Evolutionary conservation across 352 stramenopile species (phyloP).

Genomic region (Globisporangium emineosum): DNA sequence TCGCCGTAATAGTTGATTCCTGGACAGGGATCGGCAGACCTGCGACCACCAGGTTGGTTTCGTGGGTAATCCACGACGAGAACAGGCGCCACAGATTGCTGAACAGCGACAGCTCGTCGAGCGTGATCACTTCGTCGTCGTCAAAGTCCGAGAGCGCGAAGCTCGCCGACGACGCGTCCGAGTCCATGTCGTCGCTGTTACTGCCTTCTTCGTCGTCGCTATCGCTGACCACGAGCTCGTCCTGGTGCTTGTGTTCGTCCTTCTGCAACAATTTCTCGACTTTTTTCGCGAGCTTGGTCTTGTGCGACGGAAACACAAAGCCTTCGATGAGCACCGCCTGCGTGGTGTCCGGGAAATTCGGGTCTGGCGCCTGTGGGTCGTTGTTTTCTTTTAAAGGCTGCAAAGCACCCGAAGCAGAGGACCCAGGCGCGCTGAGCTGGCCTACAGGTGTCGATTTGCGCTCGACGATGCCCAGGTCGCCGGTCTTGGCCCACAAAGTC

Average conservation of each 20-base stretch:
- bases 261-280: constrained; percentile 50
- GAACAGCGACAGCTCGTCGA: constrained; percentile 67
- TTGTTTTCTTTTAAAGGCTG: constrained; percentile 51
- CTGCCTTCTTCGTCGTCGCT: constrained; percentile 47
- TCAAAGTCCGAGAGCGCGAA: constrained; percentile 67
- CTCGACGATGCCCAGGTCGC: constrained; percentile 68
- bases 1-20: constrained; percentile 3
- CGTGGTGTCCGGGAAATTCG: constrained; percentile 47
- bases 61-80: constrained; percentile 66
- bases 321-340: constrained; percentile 79
- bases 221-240: constrained; percentile 65
- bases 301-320: constrained; percentile 83
- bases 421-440: constrained; percentile 20
- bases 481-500: constrained; percentile 73
- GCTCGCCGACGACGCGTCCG: constrained; percentile 49
- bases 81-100: constrained; percentile 73
- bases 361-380: constrained; percentile 27
- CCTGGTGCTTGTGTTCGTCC: constrained; percentile 31
- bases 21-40: constrained; percentile 25
- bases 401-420: constrained; percentile 9
- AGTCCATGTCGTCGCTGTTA: constrained; percentile 27
- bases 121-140: constrained; percentile 63
- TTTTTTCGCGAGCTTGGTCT: constrained; percentile 68
- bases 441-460: constrained; percentile 30
- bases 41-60: constrained; percentile 60